Evolutionary conservation across 2,329 filamentous ascomycete genomes (phyloP).

Genomic region (Ciborinia camelliae): DNA sequence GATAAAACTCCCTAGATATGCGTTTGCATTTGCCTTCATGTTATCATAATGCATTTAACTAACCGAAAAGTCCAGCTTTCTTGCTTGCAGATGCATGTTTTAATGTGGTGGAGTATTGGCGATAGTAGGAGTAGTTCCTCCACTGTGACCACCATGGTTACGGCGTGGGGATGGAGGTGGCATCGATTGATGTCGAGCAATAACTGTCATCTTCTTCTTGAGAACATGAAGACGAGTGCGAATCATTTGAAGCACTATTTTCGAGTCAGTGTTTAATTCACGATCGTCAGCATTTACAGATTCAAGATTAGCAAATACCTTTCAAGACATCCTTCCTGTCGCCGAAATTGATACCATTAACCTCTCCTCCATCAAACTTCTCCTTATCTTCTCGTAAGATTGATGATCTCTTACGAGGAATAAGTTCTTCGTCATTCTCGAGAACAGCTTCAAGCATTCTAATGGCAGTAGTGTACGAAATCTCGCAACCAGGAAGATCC

Average conservation of each 20-base stretch:
- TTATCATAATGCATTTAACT: slow-evolving; percentile 11
- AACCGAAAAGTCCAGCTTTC: slow-evolving; percentile 12
- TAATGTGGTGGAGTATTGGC: slow-evolving; percentile 35
- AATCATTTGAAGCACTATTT: slow-evolving; percentile 61
- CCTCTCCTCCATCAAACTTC: slow-evolving; percentile 43
- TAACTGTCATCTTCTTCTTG: slow-evolving; percentile 59
- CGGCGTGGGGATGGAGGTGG: slow-evolving; percentile 34
- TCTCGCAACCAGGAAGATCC: slow-evolving; percentile 81
- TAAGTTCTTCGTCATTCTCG: slow-evolving; percentile 69
- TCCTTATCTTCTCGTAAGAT: slow-evolving; percentile 45
- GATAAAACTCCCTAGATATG: slow-evolving; percentile 14
- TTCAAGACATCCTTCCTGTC: slow-evolving; percentile 71
- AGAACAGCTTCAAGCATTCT: slow-evolving; percentile 93
- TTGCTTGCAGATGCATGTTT: slow-evolving; percentile 8
- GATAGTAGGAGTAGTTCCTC: slow-evolving; percentile 36
- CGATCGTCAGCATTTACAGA: slow-evolving; percentile 21
- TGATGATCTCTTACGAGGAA: slow-evolving; percentile 42
- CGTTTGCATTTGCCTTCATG: not conserved
- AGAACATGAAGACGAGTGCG: slow-evolving; percentile 53
- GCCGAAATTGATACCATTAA: slow-evolving; percentile 59
- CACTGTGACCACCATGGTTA: slow-evolving; percentile 34
- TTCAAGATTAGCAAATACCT: slow-evolving; percentile 49
- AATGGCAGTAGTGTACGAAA: slow-evolving; percentile 90
- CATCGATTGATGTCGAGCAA: slow-evolving; percentile 46
- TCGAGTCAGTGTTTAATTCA: slow-evolving; percentile 2